Evolutionary conservation across 2,329 filamentous ascomycete species (phyloP).

Genomic region (Periconia macrospinosa): DNA sequence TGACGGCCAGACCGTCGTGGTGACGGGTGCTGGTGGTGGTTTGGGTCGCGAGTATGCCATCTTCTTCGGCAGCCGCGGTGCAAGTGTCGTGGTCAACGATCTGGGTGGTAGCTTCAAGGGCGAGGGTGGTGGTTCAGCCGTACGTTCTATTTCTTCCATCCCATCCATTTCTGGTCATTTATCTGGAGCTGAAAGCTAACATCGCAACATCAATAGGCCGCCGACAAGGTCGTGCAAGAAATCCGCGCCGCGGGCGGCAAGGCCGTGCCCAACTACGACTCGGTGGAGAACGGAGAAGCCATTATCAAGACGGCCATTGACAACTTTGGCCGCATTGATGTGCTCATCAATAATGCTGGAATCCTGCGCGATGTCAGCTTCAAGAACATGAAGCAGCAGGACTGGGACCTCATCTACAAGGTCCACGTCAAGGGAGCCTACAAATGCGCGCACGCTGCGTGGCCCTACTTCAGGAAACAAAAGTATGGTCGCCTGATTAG

Average conservation of each 20-base stretch:
- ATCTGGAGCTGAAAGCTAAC: too few species aligned
- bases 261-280: slow-evolving; percentile 96
- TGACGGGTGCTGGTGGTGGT: slow-evolving; percentile 83
- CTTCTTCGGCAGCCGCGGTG: slow-evolving; percentile 90
- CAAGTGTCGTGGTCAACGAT: slow-evolving; percentile 95
- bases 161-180: not conserved
- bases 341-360: slow-evolving; percentile 97
- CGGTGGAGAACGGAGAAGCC: slow-evolving; percentile 86
- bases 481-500: slow-evolving; percentile 98
- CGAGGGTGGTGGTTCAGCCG: slow-evolving; percentile 84
- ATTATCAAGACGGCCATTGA: slow-evolving; percentile 90
- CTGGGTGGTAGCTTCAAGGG: slow-evolving; percentile 91
- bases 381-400: slow-evolving; percentile 96
- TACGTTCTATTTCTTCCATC: slow-evolving; percentile 46
- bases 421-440: slow-evolving; percentile 93
- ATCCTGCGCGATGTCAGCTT: slow-evolving; percentile 95
- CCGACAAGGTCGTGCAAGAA: slow-evolving; percentile 80
- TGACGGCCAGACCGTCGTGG: slow-evolving; percentile 85
- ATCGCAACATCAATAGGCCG: slow-evolving; percentile 58
- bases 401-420: slow-evolving; percentile 94
- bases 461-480: slow-evolving; percentile 98
- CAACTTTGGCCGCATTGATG: slow-evolving; percentile 81
- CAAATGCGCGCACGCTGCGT: slow-evolving; percentile 92
- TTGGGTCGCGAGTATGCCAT: slow-evolving; percentile 79
- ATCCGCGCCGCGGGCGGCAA: slow-evolving; percentile 89